Conservation (phyloP, 73 alveolate genomes). For the Paramecium caudatum region DNA sequence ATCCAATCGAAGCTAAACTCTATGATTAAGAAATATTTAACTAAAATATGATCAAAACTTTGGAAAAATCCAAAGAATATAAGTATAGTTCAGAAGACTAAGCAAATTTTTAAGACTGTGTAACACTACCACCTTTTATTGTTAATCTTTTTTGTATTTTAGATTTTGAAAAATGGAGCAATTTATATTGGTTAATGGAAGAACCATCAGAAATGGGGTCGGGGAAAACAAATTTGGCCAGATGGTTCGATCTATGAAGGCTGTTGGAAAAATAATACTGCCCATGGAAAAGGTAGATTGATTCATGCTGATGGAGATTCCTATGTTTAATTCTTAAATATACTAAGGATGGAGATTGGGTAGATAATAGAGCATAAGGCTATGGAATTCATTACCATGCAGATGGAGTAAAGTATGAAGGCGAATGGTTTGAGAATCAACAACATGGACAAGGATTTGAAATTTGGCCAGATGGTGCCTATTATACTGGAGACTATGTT, state of each 20-base stretch:
- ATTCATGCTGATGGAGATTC: slow-evolving; percentile 81
- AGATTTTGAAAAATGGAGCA: slow-evolving; percentile 75
- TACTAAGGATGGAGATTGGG: slow-evolving; percentile 73
- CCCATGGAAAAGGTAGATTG: slow-evolving; percentile 88
- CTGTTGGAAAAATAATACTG: slow-evolving; percentile 80
- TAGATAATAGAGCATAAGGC: slow-evolving; percentile 80
- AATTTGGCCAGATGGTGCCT: slow-evolving; percentile 80
- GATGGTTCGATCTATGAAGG: slow-evolving; percentile 88
- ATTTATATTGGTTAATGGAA: slow-evolving; percentile 87
- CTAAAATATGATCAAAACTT: slow-evolving; percentile 71
- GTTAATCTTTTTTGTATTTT: not conserved
- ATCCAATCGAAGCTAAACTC: slow-evolving; percentile 66
- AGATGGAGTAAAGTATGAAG: slow-evolving; percentile 74
- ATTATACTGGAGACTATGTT: slow-evolving; percentile 77
- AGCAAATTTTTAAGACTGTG: slow-evolving; percentile 2
- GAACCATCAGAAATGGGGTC: slow-evolving; percentile 81
- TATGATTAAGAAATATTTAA: slow-evolving; percentile 54
- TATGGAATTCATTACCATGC: slow-evolving; percentile 79
- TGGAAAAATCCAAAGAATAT: slow-evolving; percentile 51
- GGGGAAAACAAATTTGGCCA: slow-evolving; percentile 84
- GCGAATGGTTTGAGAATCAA: slow-evolving; percentile 67
- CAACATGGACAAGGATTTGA: slow-evolving; percentile 75
- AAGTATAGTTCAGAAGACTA: not conserved
- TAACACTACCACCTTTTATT: slow-evolving; percentile 68
- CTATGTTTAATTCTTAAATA: slow-evolving; percentile 34